These are phyloP conservation scores for Ambrosia hybrid DNA, from an alignment of 140 eudicot species.

Conservation along the genomic window DNA sequence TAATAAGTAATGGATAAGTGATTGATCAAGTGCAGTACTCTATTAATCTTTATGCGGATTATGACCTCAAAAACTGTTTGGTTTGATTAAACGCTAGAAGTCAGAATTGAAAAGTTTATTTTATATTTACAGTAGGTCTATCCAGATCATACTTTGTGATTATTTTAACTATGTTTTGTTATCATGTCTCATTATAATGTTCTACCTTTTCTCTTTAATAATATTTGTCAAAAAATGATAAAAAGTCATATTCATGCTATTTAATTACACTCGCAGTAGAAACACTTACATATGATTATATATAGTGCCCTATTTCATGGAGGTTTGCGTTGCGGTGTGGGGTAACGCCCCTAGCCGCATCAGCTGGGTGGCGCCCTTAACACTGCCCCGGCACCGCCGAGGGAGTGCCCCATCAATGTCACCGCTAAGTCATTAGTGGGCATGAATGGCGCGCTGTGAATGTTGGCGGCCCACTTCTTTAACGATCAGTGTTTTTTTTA, in stretches of 20 bases:
- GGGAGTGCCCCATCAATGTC: no score
- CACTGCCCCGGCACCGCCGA: no score
- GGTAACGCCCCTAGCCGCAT: no score
- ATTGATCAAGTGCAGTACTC: conserved; percentile 17
- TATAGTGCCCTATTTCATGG: neutral
- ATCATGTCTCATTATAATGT: conserved; percentile 32
- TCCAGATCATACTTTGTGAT: conserved; percentile 31
- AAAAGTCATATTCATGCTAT: conserved; percentile 9
- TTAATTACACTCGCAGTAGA: neutral
- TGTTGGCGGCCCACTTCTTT: no score
- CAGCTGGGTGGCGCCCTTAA: no score
- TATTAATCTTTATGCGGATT: conserved; percentile 20
- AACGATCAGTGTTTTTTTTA: no score
- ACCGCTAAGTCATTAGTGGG: no score
- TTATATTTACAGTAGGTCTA: conserved; percentile 18
- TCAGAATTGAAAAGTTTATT: conserved; percentile 13
- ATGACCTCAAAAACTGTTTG: conserved; percentile 3
- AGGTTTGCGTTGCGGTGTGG: no score
- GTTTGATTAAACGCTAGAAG: conserved; percentile 19
- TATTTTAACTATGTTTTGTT: conserved; percentile 16
- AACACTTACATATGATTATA: neutral
- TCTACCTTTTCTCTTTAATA: conserved; percentile 25
- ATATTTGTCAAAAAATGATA: conserved; percentile 7
- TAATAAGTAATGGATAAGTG: conserved; percentile 24
- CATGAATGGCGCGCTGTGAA: no score